phyloP scores from a whole-genome alignment of 2,329 filamentous ascomycete species.

The Chalara sp. region DNA sequence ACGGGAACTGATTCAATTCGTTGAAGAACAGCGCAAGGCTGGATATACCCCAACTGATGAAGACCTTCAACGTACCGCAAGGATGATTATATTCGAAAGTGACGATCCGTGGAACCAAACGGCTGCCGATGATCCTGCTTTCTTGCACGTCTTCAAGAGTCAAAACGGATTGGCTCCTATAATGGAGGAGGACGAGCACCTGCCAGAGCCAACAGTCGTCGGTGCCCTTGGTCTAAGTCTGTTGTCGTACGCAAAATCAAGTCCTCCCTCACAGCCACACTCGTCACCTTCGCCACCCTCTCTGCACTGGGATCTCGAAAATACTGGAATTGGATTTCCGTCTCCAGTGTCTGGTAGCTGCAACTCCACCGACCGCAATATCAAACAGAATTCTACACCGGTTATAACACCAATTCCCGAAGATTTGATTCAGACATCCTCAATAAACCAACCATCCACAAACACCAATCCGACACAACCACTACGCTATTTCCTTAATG shows the following conservation, averaged over 20 bases:
- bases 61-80: constrained; percentile 48
- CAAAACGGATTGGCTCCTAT: constrained; percentile 18
- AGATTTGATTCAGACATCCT: background rate
- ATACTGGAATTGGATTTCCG: constrained; percentile 7
- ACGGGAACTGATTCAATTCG: constrained; percentile 46
- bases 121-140: constrained; percentile 47
- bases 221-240: background rate
- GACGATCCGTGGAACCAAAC: constrained; percentile 61
- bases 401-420: constrained; percentile 5
- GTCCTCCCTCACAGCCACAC: background rate
- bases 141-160: constrained; percentile 45
- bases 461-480: constrained; percentile 22
- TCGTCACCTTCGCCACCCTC: constrained; percentile 11
- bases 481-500: constrained; percentile 43
- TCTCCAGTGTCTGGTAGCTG: constrained; percentile 3
- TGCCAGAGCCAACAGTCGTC: constrained; percentile 14
- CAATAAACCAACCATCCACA: constrained; percentile 18
- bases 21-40: constrained; percentile 36
- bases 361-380: too few relatives aligned
- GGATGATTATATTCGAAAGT: constrained; percentile 55
- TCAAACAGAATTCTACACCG: background rate
- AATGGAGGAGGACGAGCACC: constrained; percentile 10
- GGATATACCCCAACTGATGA: constrained; percentile 45
- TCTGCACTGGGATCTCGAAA: constrained; percentile 23
- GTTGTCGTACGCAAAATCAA: background rate